These are phyloP conservation scores for Botrytis hyacinthi DNA, from an alignment of 2,329 filamentous ascomycete genomes.

Conservation along the genomic window DNA sequence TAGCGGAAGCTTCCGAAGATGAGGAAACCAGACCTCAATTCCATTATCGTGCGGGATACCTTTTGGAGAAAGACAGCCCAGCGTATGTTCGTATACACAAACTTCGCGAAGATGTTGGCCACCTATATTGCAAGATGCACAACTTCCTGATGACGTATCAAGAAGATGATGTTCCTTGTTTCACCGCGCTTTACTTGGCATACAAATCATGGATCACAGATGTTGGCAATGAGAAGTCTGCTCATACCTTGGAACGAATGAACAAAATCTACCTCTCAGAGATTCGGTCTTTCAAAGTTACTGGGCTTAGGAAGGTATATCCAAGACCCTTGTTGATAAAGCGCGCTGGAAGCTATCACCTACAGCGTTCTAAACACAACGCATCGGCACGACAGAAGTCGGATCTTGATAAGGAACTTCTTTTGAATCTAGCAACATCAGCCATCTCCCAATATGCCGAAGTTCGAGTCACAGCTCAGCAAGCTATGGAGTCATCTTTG, in stretches of 20 bases:
- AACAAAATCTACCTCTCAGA: conserved; percentile 82
- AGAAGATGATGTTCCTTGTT: conserved; percentile 94
- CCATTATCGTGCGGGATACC: conserved; percentile 83
- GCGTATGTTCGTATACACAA: conserved; percentile 76
- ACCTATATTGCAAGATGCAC: conserved; percentile 80
- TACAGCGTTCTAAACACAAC: conserved; percentile 92
- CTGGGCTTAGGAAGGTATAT: conserved; percentile 86
- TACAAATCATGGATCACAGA: conserved; percentile 98
- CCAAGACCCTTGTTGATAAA: conserved; percentile 89
- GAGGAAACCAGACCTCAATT: conserved; percentile 84
- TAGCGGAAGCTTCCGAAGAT: conserved; percentile 67
- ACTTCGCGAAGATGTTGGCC: conserved; percentile 76
- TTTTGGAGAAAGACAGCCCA: conserved; percentile 61
- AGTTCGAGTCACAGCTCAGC: conserved; percentile 90
- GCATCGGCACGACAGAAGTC: conserved; percentile 83
- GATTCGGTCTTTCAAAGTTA: conserved; percentile 90
- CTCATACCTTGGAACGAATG: conserved; percentile 87
- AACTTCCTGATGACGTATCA: conserved; percentile 78
- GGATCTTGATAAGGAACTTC: conserved; percentile 79
- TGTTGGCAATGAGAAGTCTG: conserved; percentile 92
- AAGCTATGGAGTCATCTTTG: conserved; percentile 86
- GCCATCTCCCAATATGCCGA: conserved; percentile 91
- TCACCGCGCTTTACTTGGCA: conserved; percentile 86
- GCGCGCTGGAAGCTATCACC: conserved; percentile 89
- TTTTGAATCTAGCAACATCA: conserved; percentile 86